These are phyloP conservation scores for Gliomastix tumulicola DNA, from an alignment of 2,329 filamentous ascomycete genomes.

Conservation along the genomic window DNA sequence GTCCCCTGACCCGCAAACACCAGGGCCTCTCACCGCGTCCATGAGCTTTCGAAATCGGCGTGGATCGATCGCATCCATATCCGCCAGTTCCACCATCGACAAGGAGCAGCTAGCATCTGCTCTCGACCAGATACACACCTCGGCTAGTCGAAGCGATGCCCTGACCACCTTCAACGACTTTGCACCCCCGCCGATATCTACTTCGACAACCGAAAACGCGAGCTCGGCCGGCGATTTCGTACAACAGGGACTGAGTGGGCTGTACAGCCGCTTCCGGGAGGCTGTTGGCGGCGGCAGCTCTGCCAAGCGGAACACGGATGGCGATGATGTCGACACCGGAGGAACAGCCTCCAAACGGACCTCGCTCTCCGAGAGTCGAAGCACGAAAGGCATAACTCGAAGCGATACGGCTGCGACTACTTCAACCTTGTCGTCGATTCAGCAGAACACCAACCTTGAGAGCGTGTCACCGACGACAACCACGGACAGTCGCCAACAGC, in stretches of 20 bases:
- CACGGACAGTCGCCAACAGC: slow-evolving; percentile 31
- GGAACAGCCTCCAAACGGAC: slow-evolving; percentile 17
- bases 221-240: slow-evolving; percentile 65
- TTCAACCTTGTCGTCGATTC: slow-evolving; percentile 11
- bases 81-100: slow-evolving; percentile 39
- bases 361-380: slow-evolving; percentile 29
- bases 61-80: slow-evolving; percentile 31
- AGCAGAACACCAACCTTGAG: neutral
- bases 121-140: slow-evolving; percentile 81
- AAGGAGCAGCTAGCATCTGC: slow-evolving; percentile 69
- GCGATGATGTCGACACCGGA: slow-evolving; percentile 15
- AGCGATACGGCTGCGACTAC: slow-evolving; percentile 26
- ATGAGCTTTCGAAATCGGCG: slow-evolving; percentile 23
- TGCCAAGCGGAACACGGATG: slow-evolving; percentile 12
- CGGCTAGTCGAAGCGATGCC: slow-evolving; percentile 76
- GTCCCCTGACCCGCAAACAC: no score
- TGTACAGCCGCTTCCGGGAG: slow-evolving; percentile 80
- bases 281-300: slow-evolving; percentile 66
- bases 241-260: slow-evolving; percentile 78
- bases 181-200: slow-evolving; percentile 58
- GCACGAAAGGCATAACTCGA: no score
- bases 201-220: slow-evolving; percentile 58
- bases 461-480: slow-evolving; percentile 14
- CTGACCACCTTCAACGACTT: slow-evolving; percentile 95
- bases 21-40: no score